Base-by-base conservation (phyloP, 106 monocot species). In the Agapanthus africanus region DNA sequence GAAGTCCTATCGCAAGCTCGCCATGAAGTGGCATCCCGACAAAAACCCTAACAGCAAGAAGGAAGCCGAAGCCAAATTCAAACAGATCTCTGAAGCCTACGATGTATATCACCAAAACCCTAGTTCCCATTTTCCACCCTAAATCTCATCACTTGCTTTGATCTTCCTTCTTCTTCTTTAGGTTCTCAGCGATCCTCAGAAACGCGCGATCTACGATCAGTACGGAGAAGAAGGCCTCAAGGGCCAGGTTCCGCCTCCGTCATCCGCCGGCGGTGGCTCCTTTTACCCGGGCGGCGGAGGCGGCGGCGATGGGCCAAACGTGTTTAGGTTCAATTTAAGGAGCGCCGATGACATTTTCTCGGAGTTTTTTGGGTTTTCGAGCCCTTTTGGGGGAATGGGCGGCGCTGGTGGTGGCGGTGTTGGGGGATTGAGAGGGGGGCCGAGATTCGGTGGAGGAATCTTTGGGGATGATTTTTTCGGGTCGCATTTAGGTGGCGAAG, bases 21-120 rank as follows among this genome's bases (percentile, higher is more conserved):
- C 90, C 73, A 93, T 93, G 93, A 90, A 87, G 65, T 93, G 93
- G 93, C 93, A 93, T 52, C 93, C 93, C 7, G 90, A 93, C 59
- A 93, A 93, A 79, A 93, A 93, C 71, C 90, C 93, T 33, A 86
- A 80, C 76, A 87, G 84, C 69, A 93, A 93, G 93, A 90, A 84
- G 51, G 90, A 93, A 30, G 90, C 93, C 34, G 93, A 93, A 77
- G 87, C 86, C 61, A 93, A 87, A 80, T 93, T 93, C 77, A 90
- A 93, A 75, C 84, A 87, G 82, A 90, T 93, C 79, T 89, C 93
- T 6, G 93, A 93, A 62, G 90, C 93, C 56, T 93, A 93, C 70
- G 90, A 93, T 27, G 93, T 87, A 68, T 18, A 10, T 34, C 33
- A 0, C n/a, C 0, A 6, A 63, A 36, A 37, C 11, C 27, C 65